Conservation (phyloP, 495 filamentous ascomycete genomes). For the Neurospora tetraspora region DNA sequence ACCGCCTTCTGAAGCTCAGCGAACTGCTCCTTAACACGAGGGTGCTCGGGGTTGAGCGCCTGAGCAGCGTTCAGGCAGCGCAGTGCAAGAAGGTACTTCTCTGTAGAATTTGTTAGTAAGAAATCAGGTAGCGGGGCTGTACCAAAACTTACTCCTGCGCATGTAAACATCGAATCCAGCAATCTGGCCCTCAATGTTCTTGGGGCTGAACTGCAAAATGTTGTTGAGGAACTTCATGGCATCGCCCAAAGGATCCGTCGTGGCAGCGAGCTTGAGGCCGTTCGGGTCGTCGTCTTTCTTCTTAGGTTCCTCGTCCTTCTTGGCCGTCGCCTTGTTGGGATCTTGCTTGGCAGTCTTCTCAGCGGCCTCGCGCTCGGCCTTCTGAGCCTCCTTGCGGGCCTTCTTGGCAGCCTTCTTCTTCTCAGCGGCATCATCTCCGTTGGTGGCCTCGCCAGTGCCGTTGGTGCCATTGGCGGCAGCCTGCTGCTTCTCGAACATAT, state of each 20-base stretch:
- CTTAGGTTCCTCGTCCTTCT: conserved; percentile 46
- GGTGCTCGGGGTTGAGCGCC: conserved; percentile 56
- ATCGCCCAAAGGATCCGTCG: conserved; percentile 71
- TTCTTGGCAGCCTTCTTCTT: conserved; percentile 93
- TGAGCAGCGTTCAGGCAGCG: conserved; percentile 71
- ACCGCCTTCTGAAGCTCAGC: conserved; percentile 58
- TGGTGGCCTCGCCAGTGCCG: conserved; percentile 33
- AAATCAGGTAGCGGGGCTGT: background rate
- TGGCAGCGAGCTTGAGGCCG: conserved; percentile 66
- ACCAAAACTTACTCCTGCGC: conserved; percentile 52
- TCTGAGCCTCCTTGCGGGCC: conserved; percentile 84
- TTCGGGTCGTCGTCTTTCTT: conserved; percentile 86
- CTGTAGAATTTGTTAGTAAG: conserved; percentile 31
- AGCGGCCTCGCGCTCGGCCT: conserved; percentile 68
- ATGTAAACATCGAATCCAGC: conserved; percentile 86
- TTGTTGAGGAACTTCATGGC: conserved; percentile 79
- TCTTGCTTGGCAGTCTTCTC: conserved; percentile 65
- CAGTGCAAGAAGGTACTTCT: conserved; percentile 73
- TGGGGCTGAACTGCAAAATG: conserved; percentile 70
- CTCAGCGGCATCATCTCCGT: conserved; percentile 55
- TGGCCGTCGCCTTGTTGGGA: conserved; percentile 46
- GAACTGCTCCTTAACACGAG: conserved; percentile 69
- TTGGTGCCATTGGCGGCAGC: conserved; percentile 43
- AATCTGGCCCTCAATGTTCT: conserved; percentile 71
- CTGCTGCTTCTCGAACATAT: conserved; percentile 66